Base-by-base conservation (phyloP, 345 rosid genomes). In the Litchi chinensis region DNA sequence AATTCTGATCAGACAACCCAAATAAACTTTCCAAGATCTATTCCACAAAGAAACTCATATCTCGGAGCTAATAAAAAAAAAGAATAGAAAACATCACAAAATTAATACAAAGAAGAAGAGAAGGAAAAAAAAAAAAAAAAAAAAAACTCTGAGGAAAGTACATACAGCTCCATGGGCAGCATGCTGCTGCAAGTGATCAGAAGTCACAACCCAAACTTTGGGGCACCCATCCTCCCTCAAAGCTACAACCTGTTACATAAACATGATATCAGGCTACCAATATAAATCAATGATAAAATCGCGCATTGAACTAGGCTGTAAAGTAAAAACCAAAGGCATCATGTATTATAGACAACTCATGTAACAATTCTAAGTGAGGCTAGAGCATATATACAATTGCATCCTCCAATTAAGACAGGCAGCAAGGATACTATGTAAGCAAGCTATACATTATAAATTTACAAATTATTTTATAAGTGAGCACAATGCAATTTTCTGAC, bases 141-240 rank as follows among this genome's bases (percentile, higher is more conserved):
- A 26, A 26, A 26, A 26, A 26, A 0, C 8, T 73, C 70, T 24
- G 9, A 43, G 26, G 50, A 79, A 15, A 82, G 76, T 39, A 76
- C 90, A 72, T 92, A 93, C 98, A 65, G 97, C 98, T 90, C 95
- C 98, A 85, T 93, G 82, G 16, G 98, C 98, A 8, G 98, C 93
- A 64, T 90, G 92, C 84, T 95, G 98, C 79, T 95, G 93, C 78
- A 79, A 76, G 69, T 65, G 88, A 86, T 95, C 98, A 65, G 98
- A 95, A 74, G 98, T 95, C 79, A 87, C 98, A 65, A 95, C 98
- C 98, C 98, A 92, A 44, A 95, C 98, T 83, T 85, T 91, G 24
- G 98, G 98, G 79, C 98, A 93, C 64, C 98, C 98, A 81, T 92
- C 98, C 62, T 88, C 91, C 86, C 74, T 95, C 82, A 95, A 83